Conservation (phyloP, 306 rosid species). For the Dryas drummondii region DNA sequence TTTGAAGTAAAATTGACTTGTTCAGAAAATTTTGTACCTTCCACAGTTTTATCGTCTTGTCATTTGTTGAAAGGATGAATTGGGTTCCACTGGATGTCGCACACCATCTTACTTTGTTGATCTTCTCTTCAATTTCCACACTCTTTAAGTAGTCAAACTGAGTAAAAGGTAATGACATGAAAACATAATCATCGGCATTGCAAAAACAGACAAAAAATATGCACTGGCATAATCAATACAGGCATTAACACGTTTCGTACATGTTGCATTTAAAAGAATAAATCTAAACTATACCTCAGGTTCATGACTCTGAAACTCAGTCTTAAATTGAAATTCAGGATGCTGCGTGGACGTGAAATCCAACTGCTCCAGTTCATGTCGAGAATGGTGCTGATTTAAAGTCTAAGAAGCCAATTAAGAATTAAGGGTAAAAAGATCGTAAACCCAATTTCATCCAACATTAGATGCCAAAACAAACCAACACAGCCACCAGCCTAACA, state of each 20-base stretch:
- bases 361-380: slow-evolving; percentile 50
- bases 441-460: slow-evolving; percentile 35
- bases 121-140: slow-evolving; percentile 59
- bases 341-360: slow-evolving; percentile 35
- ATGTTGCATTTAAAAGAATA: not conserved
- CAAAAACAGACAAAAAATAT: slow-evolving; percentile 3
- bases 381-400: slow-evolving; percentile 26
- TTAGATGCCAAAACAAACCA: slow-evolving; percentile 31
- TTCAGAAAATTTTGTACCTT: slow-evolving; percentile 34
- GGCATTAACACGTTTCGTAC: not conserved
- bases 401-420: slow-evolving; percentile 40
- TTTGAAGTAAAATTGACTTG: not conserved
- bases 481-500: slow-evolving; percentile 32
- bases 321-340: slow-evolving; percentile 49
- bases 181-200: slow-evolving; percentile 1
- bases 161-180: slow-evolving; percentile 1
- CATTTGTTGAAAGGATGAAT: slow-evolving; percentile 60
- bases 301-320: slow-evolving; percentile 69
- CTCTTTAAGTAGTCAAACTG: slow-evolving; percentile 66
- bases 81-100: slow-evolving; percentile 47
- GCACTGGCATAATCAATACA: not conserved
- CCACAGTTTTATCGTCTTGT: slow-evolving; percentile 73
- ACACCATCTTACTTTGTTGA: slow-evolving; percentile 64
- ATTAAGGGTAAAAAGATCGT: slow-evolving; percentile 20
- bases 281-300: slow-evolving; percentile 50